Conservation (phyloP, 305 asterid species). For the Fraxinus paxiana region DNA sequence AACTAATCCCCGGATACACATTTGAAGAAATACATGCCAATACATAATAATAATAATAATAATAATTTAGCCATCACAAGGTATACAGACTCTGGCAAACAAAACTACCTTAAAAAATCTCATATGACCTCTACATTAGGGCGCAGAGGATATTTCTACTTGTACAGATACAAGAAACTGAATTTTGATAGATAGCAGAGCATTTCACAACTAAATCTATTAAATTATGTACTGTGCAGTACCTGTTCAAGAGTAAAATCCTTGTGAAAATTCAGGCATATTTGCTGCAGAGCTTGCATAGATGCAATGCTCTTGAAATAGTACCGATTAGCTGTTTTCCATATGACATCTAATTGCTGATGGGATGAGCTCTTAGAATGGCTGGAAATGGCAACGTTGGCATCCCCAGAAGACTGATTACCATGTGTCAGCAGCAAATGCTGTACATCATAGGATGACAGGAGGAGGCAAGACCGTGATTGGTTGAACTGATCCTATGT, state of each 20-base stretch:
- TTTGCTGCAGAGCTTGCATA: conserved; percentile 53
- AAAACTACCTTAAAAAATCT: neutral
- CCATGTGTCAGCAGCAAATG: conserved; percentile 53
- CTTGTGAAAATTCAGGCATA: conserved; percentile 65
- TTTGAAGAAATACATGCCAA: neutral
- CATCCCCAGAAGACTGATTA: conserved; percentile 32
- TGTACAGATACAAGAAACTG: neutral
- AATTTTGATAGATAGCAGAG: neutral
- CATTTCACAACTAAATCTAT: conserved; percentile 8
- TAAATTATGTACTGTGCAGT: conserved; percentile 8
- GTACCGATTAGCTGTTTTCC: conserved; percentile 66
- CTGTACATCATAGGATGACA: conserved; percentile 70
- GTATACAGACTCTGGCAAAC: neutral
- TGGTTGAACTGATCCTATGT: conserved; percentile 42
- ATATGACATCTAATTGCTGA: conserved; percentile 34
- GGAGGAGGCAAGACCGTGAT: conserved; percentile 67
- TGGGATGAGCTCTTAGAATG: conserved; percentile 31
- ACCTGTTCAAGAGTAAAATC: conserved; percentile 83
- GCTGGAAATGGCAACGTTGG: conserved; percentile 24
- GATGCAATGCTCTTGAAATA: conserved; percentile 87
- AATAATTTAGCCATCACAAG: neutral
- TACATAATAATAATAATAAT: neutral
- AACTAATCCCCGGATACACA: neutral
- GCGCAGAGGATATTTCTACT: neutral
- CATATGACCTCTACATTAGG: neutral